Base-by-base conservation (phyloP, 768 basidiomycete species). In the Rossbeevera mucosa region DNA sequence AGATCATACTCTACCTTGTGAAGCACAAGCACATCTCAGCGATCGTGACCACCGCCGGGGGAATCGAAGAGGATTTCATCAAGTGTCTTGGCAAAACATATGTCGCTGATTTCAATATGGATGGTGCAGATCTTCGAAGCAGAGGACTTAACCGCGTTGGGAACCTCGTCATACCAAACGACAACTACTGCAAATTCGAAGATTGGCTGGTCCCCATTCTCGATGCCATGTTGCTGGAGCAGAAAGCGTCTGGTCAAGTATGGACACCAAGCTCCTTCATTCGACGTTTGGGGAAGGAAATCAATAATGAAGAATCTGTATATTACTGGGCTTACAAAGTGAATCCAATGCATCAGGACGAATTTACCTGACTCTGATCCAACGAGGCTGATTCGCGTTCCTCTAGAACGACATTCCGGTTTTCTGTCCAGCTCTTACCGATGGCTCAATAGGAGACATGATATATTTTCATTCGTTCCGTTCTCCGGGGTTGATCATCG, bases 261-360 rank as follows among this genome's bases (percentile, higher is more conserved):
- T 98, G 96, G 96, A 83, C 88, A 2, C 96, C 96, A n/a, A 95
- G 94, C 65, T 79, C 82, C 13, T 93, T 99, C 66, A 96, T 98
- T 60, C 80, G 78, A 24, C 75, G 96, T 50, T 74, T 99, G n/a
- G 96, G 96, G 25, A 94, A 94, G 69, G 96, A 98, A 71, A 98
- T 99, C 54, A 77, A 96, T 67, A 85, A 97, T 67, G 96, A 97
- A 72, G 89, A 94, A 63, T 95, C 93, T 54, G 91, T 98, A 52
- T 96, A 98, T 65, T 97, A 98, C 67, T 99, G 96, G 96, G 94
- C 94, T 33, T 96, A 93, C 68, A 98, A 96, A 82, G 96, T 95
- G 72, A 78, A 81, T 72, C 63, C 47, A 60, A 55, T 41, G 50
- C 60, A 61, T 64, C 48, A 52, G 36, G 30, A 41, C 30, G 36